Conservation (phyloP, 2,329 filamentous ascomycete species). For the Hypoxylon sp. region DNA sequence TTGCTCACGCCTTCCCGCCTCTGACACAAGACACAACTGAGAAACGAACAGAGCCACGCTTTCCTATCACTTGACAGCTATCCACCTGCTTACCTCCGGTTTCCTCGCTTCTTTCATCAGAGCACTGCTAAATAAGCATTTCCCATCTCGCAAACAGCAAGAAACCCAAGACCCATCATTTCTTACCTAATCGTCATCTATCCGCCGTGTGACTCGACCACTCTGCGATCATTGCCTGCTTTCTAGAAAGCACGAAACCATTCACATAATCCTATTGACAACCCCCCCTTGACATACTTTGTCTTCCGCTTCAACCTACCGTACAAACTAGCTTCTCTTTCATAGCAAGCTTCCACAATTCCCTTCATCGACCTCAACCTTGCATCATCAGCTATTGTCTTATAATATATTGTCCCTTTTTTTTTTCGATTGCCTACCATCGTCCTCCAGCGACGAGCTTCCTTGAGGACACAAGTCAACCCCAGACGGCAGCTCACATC, state of each 20-base stretch:
- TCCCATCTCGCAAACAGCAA: constrained; percentile 43
- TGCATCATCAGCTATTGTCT: constrained; percentile 22
- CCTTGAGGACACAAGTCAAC: constrained; percentile 21
- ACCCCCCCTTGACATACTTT: constrained; percentile 18
- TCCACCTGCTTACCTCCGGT: constrained; percentile 35
- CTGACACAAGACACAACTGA: constrained; percentile 40
- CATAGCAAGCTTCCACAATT: constrained; percentile 15
- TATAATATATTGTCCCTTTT: constrained; percentile 29
- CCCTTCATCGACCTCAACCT: constrained; percentile 11
- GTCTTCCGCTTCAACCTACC: constrained; percentile 27
- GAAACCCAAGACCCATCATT: constrained; percentile 42
- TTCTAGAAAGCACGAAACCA: constrained; percentile 40
- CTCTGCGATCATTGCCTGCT: constrained; percentile 33
- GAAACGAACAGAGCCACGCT: constrained; percentile 40
- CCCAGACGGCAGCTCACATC: constrained; percentile 17
- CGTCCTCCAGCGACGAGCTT: constrained; percentile 8
- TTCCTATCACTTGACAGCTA: constrained; percentile 48
- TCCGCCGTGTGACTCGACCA: constrained; percentile 46
- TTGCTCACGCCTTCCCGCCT: constrained; percentile 38
- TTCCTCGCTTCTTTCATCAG: constrained; percentile 38
- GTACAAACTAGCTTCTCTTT: constrained; percentile 28
- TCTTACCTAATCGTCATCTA: constrained; percentile 49
- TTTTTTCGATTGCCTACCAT: constrained; percentile 19
- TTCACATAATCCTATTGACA: constrained; percentile 3
- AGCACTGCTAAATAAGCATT: constrained; percentile 40